These are phyloP conservation scores for Angomonas deanei DNA, from an alignment of 208 protist species.

Conservation along the genomic window DNA sequence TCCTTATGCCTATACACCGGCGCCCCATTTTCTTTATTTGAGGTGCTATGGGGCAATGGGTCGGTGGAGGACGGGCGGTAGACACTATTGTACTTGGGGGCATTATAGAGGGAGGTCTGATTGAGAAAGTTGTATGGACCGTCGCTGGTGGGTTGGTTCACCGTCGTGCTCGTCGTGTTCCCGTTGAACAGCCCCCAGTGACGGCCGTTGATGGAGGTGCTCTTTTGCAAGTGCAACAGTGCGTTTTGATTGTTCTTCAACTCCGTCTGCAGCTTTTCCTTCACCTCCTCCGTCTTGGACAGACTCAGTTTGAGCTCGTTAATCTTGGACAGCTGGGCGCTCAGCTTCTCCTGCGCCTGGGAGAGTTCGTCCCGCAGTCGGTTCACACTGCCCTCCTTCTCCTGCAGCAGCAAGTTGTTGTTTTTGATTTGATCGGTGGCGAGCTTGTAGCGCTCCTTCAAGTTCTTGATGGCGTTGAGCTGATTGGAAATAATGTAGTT, in stretches of 20 bases:
- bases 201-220: conserved; percentile 60
- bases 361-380: conserved; percentile 45
- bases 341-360: conserved; percentile 23
- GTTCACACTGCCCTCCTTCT: conserved; percentile 30
- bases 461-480: conserved; percentile 57
- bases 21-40: too few species aligned
- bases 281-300: conserved; percentile 46
- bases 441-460: conserved; percentile 55
- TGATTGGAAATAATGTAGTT: conserved; percentile 87
- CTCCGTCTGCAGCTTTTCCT: conserved; percentile 59
- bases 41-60: too few species aligned
- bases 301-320: conserved; percentile 66
- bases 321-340: conserved; percentile 40
- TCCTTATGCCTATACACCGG: too few species aligned
- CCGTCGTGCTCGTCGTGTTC: too few species aligned
- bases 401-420: conserved; percentile 47
- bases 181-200: conserved; percentile 34
- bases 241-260: conserved; percentile 73
- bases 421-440: conserved; percentile 50
- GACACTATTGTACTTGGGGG: too few species aligned
- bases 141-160: too few species aligned
- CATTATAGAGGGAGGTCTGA: too few species aligned
- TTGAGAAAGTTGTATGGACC: too few species aligned
- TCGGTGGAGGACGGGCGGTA: too few species aligned
- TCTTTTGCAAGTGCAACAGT: conserved; percentile 75